Base-by-base conservation (phyloP, 768 basidiomycete genomes). In the Macrocybe gigantea region DNA sequence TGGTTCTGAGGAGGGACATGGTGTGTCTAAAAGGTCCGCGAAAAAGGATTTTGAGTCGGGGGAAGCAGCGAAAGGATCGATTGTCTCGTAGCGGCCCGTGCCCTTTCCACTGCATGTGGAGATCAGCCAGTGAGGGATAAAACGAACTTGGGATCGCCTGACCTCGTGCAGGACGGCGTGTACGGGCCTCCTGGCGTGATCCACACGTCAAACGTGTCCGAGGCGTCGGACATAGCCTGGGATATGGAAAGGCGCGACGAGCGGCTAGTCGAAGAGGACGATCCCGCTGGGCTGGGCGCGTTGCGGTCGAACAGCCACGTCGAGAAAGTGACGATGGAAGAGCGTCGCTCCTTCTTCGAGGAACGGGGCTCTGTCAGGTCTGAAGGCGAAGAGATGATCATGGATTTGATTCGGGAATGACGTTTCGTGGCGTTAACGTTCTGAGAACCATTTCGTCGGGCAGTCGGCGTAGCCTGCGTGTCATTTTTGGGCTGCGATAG, bases 21-120 rank as follows among this genome's bases (percentile, higher is more conserved):
- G 51, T 12, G 53, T 47, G 34, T 70, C 68, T 6, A 64, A 58
- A 39, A 69, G 54, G 35, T 72, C 70, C 39, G 72, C 67, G 56
- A 74, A 76, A 53, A 72, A 69, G 7, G 77, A 70, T 43, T 62
- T 68, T 14, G 75, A 68, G 47, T 68, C 59, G 0, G 70, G 68
- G 2, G 68, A 68, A 2, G 73, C 62, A 10, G 63, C 58, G 47
- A 73, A 72, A 2, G 70, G 69, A 43, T 78, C 75, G 4, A 71
- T 59, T 12, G 63, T 37, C 22, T 56, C 50, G 47, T 49, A 60
- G 31, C 55, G 22, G 7, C 6, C 56, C 52, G 38, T 61, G 49
- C 38, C 35, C 15, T 8, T 32, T 32, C 8, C 4, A 22, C 22
- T 22, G 22, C 22, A 22, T 22, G 22, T 22, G 22, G 22, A 22